Evolutionary conservation across 2,329 filamentous ascomycete genomes (phyloP), one percentile per base, ranked within the genome.

Genomic region (Sordariomycetes sp.): DNA sequence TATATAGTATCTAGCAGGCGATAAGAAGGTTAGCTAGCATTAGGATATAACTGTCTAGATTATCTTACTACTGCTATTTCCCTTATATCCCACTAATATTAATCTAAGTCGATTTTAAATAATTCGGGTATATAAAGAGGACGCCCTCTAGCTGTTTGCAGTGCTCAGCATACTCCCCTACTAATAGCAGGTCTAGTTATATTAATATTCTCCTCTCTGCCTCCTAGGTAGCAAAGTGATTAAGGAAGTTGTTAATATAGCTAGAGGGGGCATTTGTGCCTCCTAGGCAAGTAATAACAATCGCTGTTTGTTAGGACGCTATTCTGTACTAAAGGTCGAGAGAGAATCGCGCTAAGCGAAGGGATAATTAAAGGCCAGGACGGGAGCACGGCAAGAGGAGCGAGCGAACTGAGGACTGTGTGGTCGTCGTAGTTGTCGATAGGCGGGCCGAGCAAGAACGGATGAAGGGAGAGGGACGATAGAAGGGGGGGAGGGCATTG

Each of bases 111-210:
- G 63, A 7, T n/a, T 61, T 28, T 51, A 60, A 62, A 57, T 64
- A 64, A n/a, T 61, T 64, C 0, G 58, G 64, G 55, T 62, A 61
- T 14, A 66, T 61, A 12, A 65, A 65, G 58, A 40, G 53, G 6
- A 65, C 55, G 7, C 55, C 58, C 52, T 59, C 57, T 6, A 65
- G 58, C 59, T 64, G 40, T 43, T 60, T 59, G 28, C 59, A 50
- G 40, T 65, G 54, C n/a, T 53, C 53, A 43, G 62, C 57, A 25
- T 66, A 50, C 53, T 66, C 35, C 62, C 64, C 53, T 20, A 58
- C 57, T 11, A 59, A 64, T 37, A 67, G 61, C 46, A 60, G 28
- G 28, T 4, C 25, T 37, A 14, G 52, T 16, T 8, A 8, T 32
- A 8, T 32, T 8, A 8, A 32, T 32, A 32, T 32, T 32, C 28